Base-by-base conservation (phyloP, 2,329 filamentous ascomycete species). In the Didymella keratinophila region DNA sequence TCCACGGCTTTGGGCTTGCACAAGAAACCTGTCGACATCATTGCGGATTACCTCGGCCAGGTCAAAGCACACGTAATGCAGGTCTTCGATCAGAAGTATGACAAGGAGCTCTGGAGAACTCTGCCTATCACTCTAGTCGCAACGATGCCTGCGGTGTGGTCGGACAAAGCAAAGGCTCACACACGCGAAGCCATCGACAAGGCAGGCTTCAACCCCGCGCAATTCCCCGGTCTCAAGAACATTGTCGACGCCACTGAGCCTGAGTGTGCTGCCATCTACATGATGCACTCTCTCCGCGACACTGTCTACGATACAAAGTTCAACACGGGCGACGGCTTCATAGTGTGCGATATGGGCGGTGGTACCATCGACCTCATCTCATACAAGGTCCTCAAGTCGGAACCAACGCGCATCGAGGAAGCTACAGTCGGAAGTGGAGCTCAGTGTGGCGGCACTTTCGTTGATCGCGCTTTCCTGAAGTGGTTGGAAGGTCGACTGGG, bases 351-450 rank as follows among this genome's bases (percentile, higher is more conserved):
- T 14, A 70, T 72, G 64, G 71, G 71, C 0, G 71, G 72, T 0
- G 72, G 72, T 0, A 74, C 69, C 0, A 68, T 71, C 0, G 72
- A 75, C n/a, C 23, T 73, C 12, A 68, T 73, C 10, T 65, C 72
- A 0, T 74, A 75, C 32, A 18, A 48, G 0, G 52, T 74, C 7
- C 12, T 54, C 0, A 30, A 42, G 0, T 21, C 67, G 2, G 5
- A 67, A 0, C 69, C 69, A 0, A 69, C 56, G 0, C 20, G 14
- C 1, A 2, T 73, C 0, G 64, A 71, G 34, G 72, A 75, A 46
- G 65, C 50, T 0, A 70, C 71, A 0, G 32, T 70, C 0, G 72
- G 71, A 0, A 60, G 28, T 3, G 70, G 71, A 6, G 71, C 58
- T 12, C 65, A 74, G 14, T 74, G 71, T 25, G 72, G 71, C 2